These are phyloP conservation scores for Erythrophleum fordii DNA, from an alignment of 306 rosid genomes.

Conservation along the genomic window DNA sequence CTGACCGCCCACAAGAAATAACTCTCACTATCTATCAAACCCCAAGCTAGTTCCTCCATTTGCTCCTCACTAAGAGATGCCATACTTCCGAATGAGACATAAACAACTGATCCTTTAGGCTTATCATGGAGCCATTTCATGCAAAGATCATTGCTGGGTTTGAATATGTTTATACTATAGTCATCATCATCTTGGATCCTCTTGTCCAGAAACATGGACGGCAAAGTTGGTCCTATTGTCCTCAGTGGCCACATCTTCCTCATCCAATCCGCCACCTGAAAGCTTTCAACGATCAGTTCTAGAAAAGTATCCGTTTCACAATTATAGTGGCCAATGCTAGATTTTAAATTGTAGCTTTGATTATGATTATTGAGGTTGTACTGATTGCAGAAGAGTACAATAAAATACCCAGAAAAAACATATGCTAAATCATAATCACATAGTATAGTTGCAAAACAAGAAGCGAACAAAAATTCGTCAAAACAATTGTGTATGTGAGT, in stretches of 20 bases:
- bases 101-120: neutral
- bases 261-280: neutral
- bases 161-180: neutral
- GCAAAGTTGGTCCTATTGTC: constrained; percentile 1
- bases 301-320: neutral
- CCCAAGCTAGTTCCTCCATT: constrained; percentile 3
- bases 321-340: neutral
- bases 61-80: neutral
- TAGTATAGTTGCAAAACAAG: too few relatives aligned
- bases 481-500: too few relatives aligned
- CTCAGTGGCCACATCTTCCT: neutral
- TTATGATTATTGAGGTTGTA: neutral
- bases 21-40: neutral
- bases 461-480: too few relatives aligned
- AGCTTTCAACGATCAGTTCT: neutral
- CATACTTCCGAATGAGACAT: neutral
- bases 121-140: neutral
- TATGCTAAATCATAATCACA: too few relatives aligned
- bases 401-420: too few relatives aligned
- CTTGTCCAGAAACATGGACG: constrained; percentile 3
- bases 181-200: neutral
- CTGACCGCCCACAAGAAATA: neutral
- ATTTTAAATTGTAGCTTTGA: neutral
- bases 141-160: constrained; percentile 3
- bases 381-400: too few relatives aligned